A percentile compares a stretch with the other conserved stretches of the same genome.
These are phyloP conservation scores for Cladophialophora immunda DNA, from an alignment of 2,329 filamentous ascomycete genomes.

Conservation along the genomic window DNA sequence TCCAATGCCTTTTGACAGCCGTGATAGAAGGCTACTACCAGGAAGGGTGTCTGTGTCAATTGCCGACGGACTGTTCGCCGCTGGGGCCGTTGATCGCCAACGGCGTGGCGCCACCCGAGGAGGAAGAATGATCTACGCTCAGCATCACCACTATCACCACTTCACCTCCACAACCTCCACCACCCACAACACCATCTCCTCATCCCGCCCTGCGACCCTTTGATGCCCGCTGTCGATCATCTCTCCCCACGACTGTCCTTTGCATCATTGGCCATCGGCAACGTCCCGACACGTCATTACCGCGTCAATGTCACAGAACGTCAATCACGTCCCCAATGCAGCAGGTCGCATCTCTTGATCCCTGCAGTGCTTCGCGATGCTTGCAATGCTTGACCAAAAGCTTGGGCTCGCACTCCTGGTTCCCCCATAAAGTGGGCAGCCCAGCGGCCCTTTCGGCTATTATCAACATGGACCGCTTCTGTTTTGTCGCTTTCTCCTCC, in stretches of 20 bases:
- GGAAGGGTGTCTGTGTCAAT: background rate
- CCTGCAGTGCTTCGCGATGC: background rate
- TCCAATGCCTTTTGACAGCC: background rate
- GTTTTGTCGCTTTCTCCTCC: background rate
- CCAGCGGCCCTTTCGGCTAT: background rate
- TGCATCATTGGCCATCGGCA: background rate
- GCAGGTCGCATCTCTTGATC: constrained; percentile 1
- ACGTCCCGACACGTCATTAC: constrained; percentile 9
- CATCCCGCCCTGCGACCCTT: background rate
- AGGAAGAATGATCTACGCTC: background rate
- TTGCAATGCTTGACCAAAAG: constrained; percentile 19
- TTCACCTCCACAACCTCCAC: background rate
- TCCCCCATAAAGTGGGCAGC: background rate
- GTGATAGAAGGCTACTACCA: background rate
- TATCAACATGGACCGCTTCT: background rate
- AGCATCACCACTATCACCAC: too few species aligned
- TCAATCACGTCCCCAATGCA: constrained; percentile 9
- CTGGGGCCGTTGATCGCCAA: too few species aligned
- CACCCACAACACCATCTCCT: background rate
- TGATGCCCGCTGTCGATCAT: constrained; percentile 3
- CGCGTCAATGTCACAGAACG: background rate
- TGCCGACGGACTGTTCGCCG: background rate
- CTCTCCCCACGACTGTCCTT: background rate
- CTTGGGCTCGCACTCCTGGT: background rate
- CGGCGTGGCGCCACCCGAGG: background rate